Evolutionary conservation across 495 filamentous ascomycete genomes (phyloP), one percentile per base, ranked within the genome.

Genomic region (Aspergillus cavernicola): DNA sequence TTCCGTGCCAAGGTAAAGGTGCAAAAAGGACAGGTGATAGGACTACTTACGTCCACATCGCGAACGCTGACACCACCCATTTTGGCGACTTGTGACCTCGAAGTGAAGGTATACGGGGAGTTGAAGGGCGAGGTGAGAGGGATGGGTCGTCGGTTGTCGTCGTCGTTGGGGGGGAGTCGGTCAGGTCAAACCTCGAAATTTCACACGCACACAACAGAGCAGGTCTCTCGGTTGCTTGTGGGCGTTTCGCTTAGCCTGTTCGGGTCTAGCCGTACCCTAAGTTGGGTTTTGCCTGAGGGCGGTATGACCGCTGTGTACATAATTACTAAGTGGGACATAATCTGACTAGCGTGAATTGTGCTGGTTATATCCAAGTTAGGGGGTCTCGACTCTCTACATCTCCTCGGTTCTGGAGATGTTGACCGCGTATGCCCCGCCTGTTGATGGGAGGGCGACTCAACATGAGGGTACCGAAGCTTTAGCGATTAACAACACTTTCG

Each of bases 31-130:
- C 50, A 53, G 56, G 58, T 61, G 59, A 66, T 57, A 40, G 43
- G 46, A 41, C 53, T 67, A 84, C 86, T 79, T 84, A 90, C 89
- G 80, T 92, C 88, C 71, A 92, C 88, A 82, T 92, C 88, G 74
- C 88, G 89, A 76, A 92, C 88, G 67, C 80, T 85, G 74, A 89
- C 83, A 78, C 88, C 88, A 76, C 86, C 80, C 88, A 92, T 92
- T 69, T 78, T 89, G 76, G 80, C 82, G 80, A 79, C 79, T 71
- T 73, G 44, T 52, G 46, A 63, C 63, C 60, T 65, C 59, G 62
- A 58, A 53, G 48, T 56, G 52, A 53, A 59, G 61, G 55, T 54
- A 60, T 59, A 63, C 57, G 56, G 66, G 65, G 63, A 67, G 58
- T 61, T 62, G 66, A 67, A 65, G 64, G 62, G 61, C 60, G 66